Evolutionary conservation across 1,139 yeast genomes (phyloP), one percentile per base, ranked within the genome.

Genomic region (Saccharomyces hybrid): DNA sequence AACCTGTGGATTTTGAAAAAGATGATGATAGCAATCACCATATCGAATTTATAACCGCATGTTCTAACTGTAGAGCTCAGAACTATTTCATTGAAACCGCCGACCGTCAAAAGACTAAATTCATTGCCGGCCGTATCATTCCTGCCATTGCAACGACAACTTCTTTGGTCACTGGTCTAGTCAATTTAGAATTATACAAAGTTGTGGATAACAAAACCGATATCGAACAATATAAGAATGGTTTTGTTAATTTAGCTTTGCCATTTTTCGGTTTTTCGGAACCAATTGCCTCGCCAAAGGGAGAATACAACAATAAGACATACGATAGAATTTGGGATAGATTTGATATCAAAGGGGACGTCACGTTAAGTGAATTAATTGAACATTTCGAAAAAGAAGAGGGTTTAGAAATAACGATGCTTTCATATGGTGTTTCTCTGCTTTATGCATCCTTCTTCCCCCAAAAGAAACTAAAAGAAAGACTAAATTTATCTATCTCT

Each of bases 141-240:
- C 99, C 99, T 11, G 99, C 99, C 16, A 93, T 93, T 76, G 99
- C 99, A 42, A 93, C 99, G 1, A 95, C 99, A 3, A 93, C 99
- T 23, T 96, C 97, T 11, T 77, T 91, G 64, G 98, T 93, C 11
- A 89, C 99, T 5, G 99, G 99, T 48, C 78, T 93, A 66, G 96
- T 90, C 46, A 88, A 95, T 67, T 77, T 93, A 62, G 99, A 93
- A 73, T 78, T 93, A 57, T 87, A 89, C 77, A 93, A 93, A 75
- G 93, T 93, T 58, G 89, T 84, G 53, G 96, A 88, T 65, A 75
- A 77, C 26, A 81, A 80, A 60, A 77, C 75, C 59, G 84, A 84
- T 58, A 80, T 95, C 65, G 99, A 93, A 69, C 86, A 86, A 63
- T 93, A 84, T 75, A 93, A 89, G 76, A 93, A 93, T 69, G 99